Conservation (phyloP, 768 basidiomycete genomes). For the Boletus coccyginus region DNA sequence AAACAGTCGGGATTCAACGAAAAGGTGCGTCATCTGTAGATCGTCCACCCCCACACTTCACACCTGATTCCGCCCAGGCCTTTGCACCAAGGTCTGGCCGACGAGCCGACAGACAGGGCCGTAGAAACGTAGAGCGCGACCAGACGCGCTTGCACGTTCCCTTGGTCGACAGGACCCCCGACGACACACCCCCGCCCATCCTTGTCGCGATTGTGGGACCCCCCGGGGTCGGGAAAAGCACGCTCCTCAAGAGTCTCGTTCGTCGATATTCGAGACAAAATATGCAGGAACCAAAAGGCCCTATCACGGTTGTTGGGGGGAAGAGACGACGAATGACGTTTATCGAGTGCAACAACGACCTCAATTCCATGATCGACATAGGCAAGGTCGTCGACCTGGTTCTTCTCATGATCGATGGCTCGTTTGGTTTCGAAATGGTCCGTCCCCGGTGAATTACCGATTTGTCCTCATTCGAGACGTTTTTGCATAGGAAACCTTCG, state of each 20-base stretch:
- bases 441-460: conserved; percentile 16
- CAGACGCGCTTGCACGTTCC: conserved; percentile 96
- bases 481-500: conserved; percentile 86
- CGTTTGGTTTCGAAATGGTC: conserved; percentile 99
- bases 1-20: conserved; percentile 83
- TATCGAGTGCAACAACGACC: conserved; percentile 95
- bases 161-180: conserved; percentile 90
- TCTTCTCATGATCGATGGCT: conserved; percentile 95
- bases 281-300: conserved; percentile 84
- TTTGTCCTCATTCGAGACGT: not conserved
- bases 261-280: conserved; percentile 93
- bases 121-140: conserved; percentile 89
- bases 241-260: conserved; percentile 87
- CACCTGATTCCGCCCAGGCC: conserved; percentile 43
- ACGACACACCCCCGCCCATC: conserved; percentile 88
- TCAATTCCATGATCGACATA: conserved; percentile 98
- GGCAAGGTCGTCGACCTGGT: conserved; percentile 96
- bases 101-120: conserved; percentile 82
- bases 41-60: not conserved
- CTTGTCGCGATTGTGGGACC: conserved; percentile 95
- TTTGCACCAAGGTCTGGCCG: conserved; percentile 92
- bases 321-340: conserved; percentile 94
- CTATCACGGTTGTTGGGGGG: conserved; percentile 91
- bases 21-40: conserved; percentile 51
- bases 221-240: conserved; percentile 95